Percentiles rank a stretch among this genome's conserved stretches.
These are phyloP conservation scores for Exophiala aquamarina DNA, from an alignment of 2,329 filamentous ascomycete genomes.

Conservation along the genomic window DNA sequence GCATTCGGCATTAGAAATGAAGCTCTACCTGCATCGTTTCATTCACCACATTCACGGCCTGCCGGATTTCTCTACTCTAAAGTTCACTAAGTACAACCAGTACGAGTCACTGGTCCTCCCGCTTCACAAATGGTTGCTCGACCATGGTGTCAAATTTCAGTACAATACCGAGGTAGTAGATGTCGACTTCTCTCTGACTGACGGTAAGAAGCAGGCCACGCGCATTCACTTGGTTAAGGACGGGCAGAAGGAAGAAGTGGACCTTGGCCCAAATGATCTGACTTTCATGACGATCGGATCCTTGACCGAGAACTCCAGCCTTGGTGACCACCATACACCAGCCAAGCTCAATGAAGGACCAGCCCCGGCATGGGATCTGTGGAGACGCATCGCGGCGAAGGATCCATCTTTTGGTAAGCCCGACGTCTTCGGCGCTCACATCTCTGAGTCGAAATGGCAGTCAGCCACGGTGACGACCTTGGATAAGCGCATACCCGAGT, in stretches of 20 bases:
- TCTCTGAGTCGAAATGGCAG: slow-evolving; percentile 39
- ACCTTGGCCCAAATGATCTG: slow-evolving; percentile 35
- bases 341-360: slow-evolving; percentile 33
- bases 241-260: slow-evolving; percentile 25
- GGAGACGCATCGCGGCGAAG: slow-evolving; percentile 40
- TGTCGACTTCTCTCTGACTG: slow-evolving; percentile 26
- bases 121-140: slow-evolving; percentile 27
- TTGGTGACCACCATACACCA: slow-evolving; percentile 36
- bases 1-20: slow-evolving; percentile 34
- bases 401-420: slow-evolving; percentile 39
- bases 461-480: slow-evolving; percentile 42
- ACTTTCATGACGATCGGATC: slow-evolving; percentile 42
- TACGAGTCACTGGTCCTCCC: slow-evolving; percentile 31
- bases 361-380: slow-evolving; percentile 44
- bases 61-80: slow-evolving; percentile 21
- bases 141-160: slow-evolving; percentile 31
- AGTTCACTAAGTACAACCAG: slow-evolving; percentile 29
- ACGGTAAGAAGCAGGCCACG: slow-evolving; percentile 28
- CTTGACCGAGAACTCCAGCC: slow-evolving; percentile 37
- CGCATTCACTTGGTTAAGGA: slow-evolving; percentile 28
- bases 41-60: slow-evolving; percentile 27
- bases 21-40: slow-evolving; percentile 28
- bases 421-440: slow-evolving; percentile 41
- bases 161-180: slow-evolving; percentile 30
- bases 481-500: slow-evolving; percentile 25